Percentiles rank a stretch among this genome's conserved stretches.
Conservation (phyloP, 1,284 basidiomycete genomes). For the Ceratobasidium sp. region DNA sequence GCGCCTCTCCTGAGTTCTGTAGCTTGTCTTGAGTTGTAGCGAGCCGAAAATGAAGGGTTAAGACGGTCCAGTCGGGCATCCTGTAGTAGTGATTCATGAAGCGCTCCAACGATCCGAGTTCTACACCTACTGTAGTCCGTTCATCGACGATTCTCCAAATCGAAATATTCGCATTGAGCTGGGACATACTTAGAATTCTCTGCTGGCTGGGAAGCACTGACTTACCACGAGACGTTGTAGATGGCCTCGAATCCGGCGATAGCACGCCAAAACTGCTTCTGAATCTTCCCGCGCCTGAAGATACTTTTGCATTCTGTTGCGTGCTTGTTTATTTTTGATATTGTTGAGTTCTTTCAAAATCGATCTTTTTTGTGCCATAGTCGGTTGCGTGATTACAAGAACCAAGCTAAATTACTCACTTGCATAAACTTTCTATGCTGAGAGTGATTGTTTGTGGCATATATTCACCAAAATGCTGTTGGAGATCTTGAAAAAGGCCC, state of each 20-base stretch:
- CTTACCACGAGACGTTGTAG: conserved; percentile 2
- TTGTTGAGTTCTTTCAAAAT: background rate
- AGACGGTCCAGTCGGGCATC: background rate
- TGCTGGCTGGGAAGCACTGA: too few relatives aligned
- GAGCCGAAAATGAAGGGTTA: too few relatives aligned
- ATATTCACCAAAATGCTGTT: background rate
- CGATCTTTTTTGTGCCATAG: background rate
- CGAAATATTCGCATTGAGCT: conserved; percentile 8
- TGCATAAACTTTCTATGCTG: background rate
- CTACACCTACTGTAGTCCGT: background rate
- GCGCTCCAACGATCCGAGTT: background rate
- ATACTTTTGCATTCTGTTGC: background rate
- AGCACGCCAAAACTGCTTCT: background rate
- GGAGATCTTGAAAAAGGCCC: background rate
- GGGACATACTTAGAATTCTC: background rate
- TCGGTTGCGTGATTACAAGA: background rate
- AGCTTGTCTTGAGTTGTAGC: background rate
- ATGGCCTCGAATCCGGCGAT: background rate
- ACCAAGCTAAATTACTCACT: background rate
- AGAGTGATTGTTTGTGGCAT: background rate
- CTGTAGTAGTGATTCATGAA: background rate
- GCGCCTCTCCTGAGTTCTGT: background rate
- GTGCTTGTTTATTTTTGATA: background rate
- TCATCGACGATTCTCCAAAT: conserved; percentile 6
- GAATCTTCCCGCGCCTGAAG: background rate